Conservation (phyloP, 1,139 yeast species). For the Spencermartinsiella ligniputridi region DNA sequence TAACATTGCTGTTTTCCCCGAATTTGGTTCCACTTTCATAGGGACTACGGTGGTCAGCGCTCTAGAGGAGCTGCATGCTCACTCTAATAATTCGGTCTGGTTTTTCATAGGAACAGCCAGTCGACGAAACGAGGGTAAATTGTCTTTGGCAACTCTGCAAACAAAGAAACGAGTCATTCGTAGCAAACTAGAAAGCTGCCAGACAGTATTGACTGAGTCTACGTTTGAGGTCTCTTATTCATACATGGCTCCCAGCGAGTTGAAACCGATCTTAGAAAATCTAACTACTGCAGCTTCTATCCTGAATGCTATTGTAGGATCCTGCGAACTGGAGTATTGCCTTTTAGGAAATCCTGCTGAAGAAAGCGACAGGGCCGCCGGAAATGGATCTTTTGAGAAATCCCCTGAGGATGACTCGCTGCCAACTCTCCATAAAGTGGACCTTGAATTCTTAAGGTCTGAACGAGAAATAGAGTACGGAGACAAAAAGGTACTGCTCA, state of each 20-base stretch:
- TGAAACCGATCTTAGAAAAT: slow-evolving; percentile 36
- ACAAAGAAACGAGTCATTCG: slow-evolving; percentile 30
- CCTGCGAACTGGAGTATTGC: slow-evolving; percentile 45
- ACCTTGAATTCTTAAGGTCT: slow-evolving; percentile 15
- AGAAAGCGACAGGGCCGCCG: slow-evolving; percentile 1
- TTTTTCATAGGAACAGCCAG: slow-evolving; percentile 37
- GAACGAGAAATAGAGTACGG: slow-evolving; percentile 37
- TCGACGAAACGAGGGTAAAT: slow-evolving; percentile 14
- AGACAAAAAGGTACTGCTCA: slow-evolving; percentile 32
- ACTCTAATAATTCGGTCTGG: slow-evolving; percentile 37
- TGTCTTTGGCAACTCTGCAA: slow-evolving; percentile 15
- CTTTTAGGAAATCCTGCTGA: slow-evolving; percentile 26
- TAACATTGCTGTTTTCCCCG: slow-evolving; percentile 44
- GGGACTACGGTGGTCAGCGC: slow-evolving; percentile 42
- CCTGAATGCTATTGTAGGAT: slow-evolving; percentile 42
- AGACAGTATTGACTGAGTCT: slow-evolving; percentile 43
- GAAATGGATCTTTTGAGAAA: neutral
- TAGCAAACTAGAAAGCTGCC: slow-evolving; percentile 35
- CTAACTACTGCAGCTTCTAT: slow-evolving; percentile 35
- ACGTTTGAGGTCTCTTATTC: slow-evolving; percentile 47
- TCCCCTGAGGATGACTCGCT: neutral
- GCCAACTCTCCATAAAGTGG: neutral
- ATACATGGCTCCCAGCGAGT: slow-evolving; percentile 41
- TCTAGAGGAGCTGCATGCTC: slow-evolving; percentile 39
- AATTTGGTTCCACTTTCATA: slow-evolving; percentile 46